Evolutionary conservation across 2,329 filamentous ascomycete species (phyloP).

Genomic region (Ceratocystis papillata): DNA sequence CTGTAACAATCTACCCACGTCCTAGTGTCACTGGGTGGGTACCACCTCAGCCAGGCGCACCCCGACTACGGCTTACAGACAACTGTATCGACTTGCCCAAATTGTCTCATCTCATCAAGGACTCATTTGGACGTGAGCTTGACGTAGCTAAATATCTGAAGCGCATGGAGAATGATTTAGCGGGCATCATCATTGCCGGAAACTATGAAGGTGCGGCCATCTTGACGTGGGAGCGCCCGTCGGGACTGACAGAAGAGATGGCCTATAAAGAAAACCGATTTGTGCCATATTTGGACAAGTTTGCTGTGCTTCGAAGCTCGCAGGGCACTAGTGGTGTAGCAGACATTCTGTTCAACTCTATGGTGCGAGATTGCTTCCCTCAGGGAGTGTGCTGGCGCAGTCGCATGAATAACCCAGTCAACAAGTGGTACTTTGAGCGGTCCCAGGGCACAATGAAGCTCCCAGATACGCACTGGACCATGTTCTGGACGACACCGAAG

Average conservation of each 20-base stretch:
- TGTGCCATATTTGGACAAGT: conserved; percentile 94
- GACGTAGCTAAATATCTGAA: conserved; percentile 73
- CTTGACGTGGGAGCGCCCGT: conserved; percentile 82
- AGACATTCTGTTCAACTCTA: conserved; percentile 90
- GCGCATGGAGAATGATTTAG: conserved; percentile 69
- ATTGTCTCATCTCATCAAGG: conserved; percentile 77
- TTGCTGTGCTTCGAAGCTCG: conserved; percentile 77
- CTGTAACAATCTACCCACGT: conserved; percentile 71
- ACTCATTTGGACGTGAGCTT: conserved; percentile 78
- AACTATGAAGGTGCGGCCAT: conserved; percentile 95
- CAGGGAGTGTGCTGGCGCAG: conserved; percentile 86
- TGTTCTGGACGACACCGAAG: conserved; percentile 89
- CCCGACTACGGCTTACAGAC: conserved; percentile 62
- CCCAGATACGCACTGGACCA: conserved; percentile 76
- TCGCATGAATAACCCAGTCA: conserved; percentile 83
- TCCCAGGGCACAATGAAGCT: conserved; percentile 75
- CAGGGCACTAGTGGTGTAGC: conserved; percentile 89
- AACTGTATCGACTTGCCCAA: conserved; percentile 71
- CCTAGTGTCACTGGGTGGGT: conserved; percentile 56
- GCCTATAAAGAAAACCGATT: conserved; percentile 49
- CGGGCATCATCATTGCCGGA: conserved; percentile 86
- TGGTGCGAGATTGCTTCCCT: conserved; percentile 83
- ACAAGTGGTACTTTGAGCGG: conserved; percentile 98
- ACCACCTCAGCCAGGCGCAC: conserved; percentile 48
- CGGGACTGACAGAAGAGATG: conserved; percentile 44